These are phyloP conservation scores for Colletotrichum higginsianum DNA, from an alignment of 2,329 filamentous ascomycete species.

Conservation along the genomic window DNA sequence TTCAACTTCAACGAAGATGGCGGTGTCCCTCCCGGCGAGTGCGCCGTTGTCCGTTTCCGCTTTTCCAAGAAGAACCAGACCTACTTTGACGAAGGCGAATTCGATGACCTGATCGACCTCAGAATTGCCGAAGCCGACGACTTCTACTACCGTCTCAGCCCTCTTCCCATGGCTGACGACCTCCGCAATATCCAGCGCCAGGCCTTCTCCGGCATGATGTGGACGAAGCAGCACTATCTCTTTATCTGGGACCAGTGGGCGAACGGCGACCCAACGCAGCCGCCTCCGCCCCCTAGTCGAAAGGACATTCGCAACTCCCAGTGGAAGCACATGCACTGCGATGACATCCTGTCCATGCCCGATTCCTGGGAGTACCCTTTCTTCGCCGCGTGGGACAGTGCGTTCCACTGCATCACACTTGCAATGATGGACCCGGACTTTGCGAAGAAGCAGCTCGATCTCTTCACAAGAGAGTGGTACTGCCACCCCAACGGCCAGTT, in stretches of 20 bases:
- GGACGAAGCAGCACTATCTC: conserved; percentile 97
- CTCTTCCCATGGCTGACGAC: conserved; percentile 93
- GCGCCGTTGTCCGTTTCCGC: conserved; percentile 94
- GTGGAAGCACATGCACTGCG: conserved; percentile 96
- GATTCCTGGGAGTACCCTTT: conserved; percentile 99
- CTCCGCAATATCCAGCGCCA: conserved; percentile 95
- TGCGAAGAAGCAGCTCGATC: conserved; percentile 96
- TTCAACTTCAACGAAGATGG: conserved; percentile 92
- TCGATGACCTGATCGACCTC: conserved; percentile 91
- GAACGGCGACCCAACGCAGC: conserved; percentile 90
- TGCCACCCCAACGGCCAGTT: conserved; percentile 98
- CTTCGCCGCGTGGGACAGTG: conserved; percentile 97
- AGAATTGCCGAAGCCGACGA: conserved; percentile 93
- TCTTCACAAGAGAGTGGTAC: conserved; percentile 98
- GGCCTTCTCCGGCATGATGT: conserved; percentile 96
- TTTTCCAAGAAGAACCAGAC: conserved; percentile 82
- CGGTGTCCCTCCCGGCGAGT: conserved; percentile 90
- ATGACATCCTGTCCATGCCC: conserved; percentile 97
- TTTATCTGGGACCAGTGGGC: conserved; percentile 99
- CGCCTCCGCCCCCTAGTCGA: conserved; percentile 84
- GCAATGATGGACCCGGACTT: conserved; percentile 99
- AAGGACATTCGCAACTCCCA: conserved; percentile 88
- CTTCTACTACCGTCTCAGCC: conserved; percentile 94
- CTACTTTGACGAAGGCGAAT: conserved; percentile 92
- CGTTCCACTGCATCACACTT: conserved; percentile 95